phyloP scores from a whole-genome alignment of 169 alveolate genomes.

The Eimeria tenella region DNA sequence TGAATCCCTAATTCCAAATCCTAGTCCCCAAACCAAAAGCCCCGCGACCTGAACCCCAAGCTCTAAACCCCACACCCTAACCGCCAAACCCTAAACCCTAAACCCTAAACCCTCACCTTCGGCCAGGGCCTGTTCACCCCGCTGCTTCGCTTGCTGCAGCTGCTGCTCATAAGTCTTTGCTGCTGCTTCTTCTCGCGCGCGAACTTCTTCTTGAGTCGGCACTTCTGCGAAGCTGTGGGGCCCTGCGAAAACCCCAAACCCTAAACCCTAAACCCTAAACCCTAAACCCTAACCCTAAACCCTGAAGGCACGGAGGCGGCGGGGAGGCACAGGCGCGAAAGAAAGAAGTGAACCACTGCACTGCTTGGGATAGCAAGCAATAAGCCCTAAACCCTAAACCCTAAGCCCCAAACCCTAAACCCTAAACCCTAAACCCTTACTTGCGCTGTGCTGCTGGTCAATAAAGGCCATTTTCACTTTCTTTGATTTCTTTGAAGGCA shows the following conservation, averaged over 20 bases:
- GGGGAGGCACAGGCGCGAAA: too few species aligned
- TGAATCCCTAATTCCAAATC: background rate
- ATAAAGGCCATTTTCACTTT: background rate
- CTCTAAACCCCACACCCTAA: background rate
- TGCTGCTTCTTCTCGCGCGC: background rate
- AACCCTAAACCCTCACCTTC: constrained; percentile 19
- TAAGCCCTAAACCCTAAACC: background rate
- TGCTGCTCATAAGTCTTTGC: background rate
- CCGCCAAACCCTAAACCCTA: constrained; percentile 6
- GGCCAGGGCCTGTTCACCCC: background rate
- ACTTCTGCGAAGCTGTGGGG: constrained; percentile 22
- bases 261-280: background rate
- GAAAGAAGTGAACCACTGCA: too few species aligned
- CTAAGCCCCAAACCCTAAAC: background rate
- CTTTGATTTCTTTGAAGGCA: background rate
- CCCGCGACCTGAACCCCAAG: background rate
- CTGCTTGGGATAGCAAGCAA: too few species aligned
- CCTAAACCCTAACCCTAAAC: background rate
- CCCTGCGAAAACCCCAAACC: constrained; percentile 38
- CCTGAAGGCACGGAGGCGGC: too few species aligned
- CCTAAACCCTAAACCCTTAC: background rate
- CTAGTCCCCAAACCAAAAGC: background rate
- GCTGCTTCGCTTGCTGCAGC: background rate
- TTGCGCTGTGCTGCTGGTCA: too few species aligned
- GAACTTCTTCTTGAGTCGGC: constrained; percentile 14